phyloP scores from a whole-genome alignment of 1,284 basidiomycete species.

The Neotropicomus parvogracilis region DNA sequence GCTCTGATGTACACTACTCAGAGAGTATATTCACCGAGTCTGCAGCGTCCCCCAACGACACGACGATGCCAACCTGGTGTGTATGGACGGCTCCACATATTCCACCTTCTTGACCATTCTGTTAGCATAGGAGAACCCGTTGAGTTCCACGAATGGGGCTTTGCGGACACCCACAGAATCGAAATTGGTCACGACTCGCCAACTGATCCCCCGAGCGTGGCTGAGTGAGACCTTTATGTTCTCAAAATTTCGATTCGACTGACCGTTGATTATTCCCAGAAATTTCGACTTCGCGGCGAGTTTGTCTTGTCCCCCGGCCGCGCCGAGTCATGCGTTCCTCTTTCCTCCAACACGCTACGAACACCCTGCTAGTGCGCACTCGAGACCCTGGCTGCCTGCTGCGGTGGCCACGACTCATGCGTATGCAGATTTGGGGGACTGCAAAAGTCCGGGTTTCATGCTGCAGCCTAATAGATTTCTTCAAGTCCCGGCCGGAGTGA shows the following conservation, averaged over 20 bases:
- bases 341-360: not conserved
- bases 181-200: not conserved
- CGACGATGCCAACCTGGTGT: conserved; percentile 2
- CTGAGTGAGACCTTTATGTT: conserved; percentile 14
- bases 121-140: not conserved
- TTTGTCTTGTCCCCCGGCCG: not conserved
- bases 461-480: not conserved
- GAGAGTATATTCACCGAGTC: not conserved
- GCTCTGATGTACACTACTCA: not conserved
- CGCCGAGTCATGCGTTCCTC: not conserved
- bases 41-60: not conserved
- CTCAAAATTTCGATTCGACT: not conserved
- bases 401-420: not conserved
- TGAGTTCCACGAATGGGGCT: too few relatives aligned
- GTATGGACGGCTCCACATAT: conserved; percentile 1
- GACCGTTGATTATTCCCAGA: conserved; percentile 5
- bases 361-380: not conserved
- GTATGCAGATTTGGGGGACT: not conserved
- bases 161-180: too few relatives aligned
- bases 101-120: conserved; percentile 7
- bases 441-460: not conserved
- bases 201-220: not conserved
- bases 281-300: not conserved
- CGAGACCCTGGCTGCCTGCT: not conserved
- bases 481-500: conserved; percentile 18